These are phyloP conservation scores for Lactarius indigo DNA, from an alignment of 768 basidiomycete species.

Conservation along the genomic window DNA sequence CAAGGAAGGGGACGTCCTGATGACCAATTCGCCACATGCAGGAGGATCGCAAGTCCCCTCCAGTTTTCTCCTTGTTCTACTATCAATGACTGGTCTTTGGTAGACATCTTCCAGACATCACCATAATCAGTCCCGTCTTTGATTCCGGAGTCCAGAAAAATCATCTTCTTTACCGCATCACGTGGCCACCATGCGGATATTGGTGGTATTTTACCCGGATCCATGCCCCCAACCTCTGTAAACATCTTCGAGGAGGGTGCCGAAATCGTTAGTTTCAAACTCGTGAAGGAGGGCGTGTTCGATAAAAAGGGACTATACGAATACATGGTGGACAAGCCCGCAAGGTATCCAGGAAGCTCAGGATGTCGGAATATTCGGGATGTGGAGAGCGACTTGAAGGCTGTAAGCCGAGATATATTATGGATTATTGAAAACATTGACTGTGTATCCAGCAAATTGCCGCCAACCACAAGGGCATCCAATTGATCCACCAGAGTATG, in stretches of 20 bases:
- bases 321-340: slow-evolving; percentile 80
- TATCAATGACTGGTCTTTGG: slow-evolving; percentile 13
- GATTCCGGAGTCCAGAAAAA: slow-evolving; percentile 55
- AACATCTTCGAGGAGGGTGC: slow-evolving; percentile 95
- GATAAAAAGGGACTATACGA: slow-evolving; percentile 70
- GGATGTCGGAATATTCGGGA: slow-evolving; percentile 85
- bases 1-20: slow-evolving; percentile 87
- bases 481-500: slow-evolving; percentile 76
- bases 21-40: slow-evolving; percentile 88
- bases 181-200: slow-evolving; percentile 94
- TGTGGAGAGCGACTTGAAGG: slow-evolving; percentile 90
- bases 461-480: slow-evolving; percentile 89
- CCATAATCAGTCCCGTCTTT: slow-evolving; percentile 92
- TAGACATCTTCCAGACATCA: slow-evolving; percentile 82
- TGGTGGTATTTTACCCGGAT: slow-evolving; percentile 87
- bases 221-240: slow-evolving; percentile 92
- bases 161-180: slow-evolving; percentile 92
- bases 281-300: slow-evolving; percentile 80
- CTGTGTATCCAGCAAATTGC: slow-evolving; percentile 70
- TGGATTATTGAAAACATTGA: slow-evolving; percentile 12
- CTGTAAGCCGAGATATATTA: slow-evolving; percentile 46
- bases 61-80: slow-evolving; percentile 11
- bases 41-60: slow-evolving; percentile 71
- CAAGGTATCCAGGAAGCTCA: slow-evolving; percentile 77
- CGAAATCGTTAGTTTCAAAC: slow-evolving; percentile 85